Evolutionary conservation across 164 flowering plant species (phyloP), one percentile per base, ranked within the genome.

Genomic region (Aristolochia fimbriata): DNA sequence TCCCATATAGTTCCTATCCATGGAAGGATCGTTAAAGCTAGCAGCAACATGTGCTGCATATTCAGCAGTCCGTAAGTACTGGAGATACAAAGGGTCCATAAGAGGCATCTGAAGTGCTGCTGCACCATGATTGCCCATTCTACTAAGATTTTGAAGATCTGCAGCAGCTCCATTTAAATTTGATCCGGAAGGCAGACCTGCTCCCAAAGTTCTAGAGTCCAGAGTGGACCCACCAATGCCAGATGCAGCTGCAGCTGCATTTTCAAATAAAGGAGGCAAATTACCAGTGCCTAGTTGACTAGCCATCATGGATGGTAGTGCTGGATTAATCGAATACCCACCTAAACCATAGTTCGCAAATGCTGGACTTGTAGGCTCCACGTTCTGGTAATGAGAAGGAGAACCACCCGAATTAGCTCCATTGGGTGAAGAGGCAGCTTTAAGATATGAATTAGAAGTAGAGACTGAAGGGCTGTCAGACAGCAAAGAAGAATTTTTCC

Each of bases 21-120:
- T 20, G 16, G 74, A 24, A 11, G 79, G 77, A 19, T 88, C 86
- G 70, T 65, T 78, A 21, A 81, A 70, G 62, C 58, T 51, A 69
- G 79, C 71, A 16, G 84, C 81, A 66, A 65, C 68, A 65, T 81
- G 83, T 61, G 84, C 80, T 54, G 95, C 79, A 72, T 76, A 77
- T 56, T 84, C 98, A 68, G 71, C 73, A 22, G 87, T 71, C 67
- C 78, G 75, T 67, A 86, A 61, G 73, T 87, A 79, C 65, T 89
- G 91, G 73, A 81, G 76, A 77, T 85, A 81, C 57, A 80, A 51
- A 0, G 96, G 93, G 58, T 85, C 96, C 70, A 82, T 17, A 1
- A 68, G 48, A 15, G 81, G 76, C 50, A 67, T 59, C 69, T 82
- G 87, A 62, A 71, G 72, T 58, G 74, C 68, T 52, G 76, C 79